phyloP scores from a whole-genome alignment of 305 asterid genomes.

The Fraxinus sp. region DNA sequence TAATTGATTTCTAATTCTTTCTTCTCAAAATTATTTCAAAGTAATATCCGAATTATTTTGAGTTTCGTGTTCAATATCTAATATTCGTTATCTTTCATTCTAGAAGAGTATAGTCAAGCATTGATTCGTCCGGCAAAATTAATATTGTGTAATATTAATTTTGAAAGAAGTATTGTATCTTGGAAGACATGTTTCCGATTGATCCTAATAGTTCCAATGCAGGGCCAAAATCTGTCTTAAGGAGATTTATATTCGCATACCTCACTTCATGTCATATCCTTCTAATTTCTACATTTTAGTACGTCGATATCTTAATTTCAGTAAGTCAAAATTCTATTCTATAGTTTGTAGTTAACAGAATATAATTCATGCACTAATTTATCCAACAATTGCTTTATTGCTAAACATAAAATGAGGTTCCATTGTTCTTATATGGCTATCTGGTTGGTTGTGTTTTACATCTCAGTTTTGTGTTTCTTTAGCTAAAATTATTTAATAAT shows the following conservation, averaged over 20 bases:
- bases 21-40: not conserved
- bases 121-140: not conserved
- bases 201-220: not conserved
- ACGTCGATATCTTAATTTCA: not conserved
- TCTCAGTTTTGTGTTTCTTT: not conserved
- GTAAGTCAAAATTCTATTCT: not conserved
- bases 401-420: constrained; percentile 6
- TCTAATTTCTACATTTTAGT: not conserved
- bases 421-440: not conserved
- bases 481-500: not conserved
- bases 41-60: not conserved
- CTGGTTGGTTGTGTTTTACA: not conserved
- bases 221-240: not conserved
- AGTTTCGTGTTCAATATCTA: not conserved
- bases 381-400: not conserved
- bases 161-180: not conserved
- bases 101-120: not conserved
- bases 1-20: not conserved
- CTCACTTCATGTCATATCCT: not conserved
- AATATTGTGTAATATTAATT: not conserved
- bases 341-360: not conserved
- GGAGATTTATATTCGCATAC: not conserved
- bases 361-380: not conserved
- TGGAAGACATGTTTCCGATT: not conserved
- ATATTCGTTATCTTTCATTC: not conserved